A percentile compares a stretch with the other conserved stretches of the same genome.
Conservation (phyloP, 2,329 filamentous ascomycete genomes). For the Colletotrichum scovillei region DNA sequence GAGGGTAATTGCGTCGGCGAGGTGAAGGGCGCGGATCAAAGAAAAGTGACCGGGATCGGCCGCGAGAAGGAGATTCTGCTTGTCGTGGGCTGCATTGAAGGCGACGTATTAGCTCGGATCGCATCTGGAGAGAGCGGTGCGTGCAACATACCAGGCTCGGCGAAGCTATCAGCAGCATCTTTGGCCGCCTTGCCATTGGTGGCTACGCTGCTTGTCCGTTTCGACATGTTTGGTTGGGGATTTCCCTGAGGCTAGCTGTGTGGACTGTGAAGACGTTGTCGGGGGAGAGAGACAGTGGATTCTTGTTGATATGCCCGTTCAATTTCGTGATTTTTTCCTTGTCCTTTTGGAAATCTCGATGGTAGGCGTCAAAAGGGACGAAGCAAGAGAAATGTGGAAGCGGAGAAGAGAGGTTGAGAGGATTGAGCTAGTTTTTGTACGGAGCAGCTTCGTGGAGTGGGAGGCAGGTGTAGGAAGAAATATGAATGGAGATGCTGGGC, state of each 20-base stretch:
- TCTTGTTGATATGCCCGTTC: neutral
- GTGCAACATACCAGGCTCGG: constrained; percentile 48
- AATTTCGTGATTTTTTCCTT: neutral
- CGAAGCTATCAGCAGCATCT: constrained; percentile 39
- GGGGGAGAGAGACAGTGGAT: neutral
- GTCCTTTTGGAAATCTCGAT: neutral
- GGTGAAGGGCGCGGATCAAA: constrained; percentile 75
- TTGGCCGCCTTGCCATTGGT: constrained; percentile 58
- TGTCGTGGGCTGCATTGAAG: constrained; percentile 68
- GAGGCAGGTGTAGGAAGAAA: constrained; percentile 2
- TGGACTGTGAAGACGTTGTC: neutral
- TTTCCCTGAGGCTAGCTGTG: neutral
- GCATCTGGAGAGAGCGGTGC: neutral
- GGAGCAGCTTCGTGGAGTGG: constrained; percentile 8
- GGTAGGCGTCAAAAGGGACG: neutral
- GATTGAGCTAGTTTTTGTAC: constrained; percentile 19
- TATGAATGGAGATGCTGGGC: neutral
- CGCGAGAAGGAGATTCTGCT: constrained; percentile 80
- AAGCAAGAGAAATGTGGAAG: neutral
- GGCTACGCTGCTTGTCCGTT: constrained; percentile 63
- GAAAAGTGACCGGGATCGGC: constrained; percentile 80
- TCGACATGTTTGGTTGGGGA: constrained; percentile 65
- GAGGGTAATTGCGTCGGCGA: constrained; percentile 87
- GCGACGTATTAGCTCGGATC: neutral
- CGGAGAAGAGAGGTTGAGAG: constrained; percentile 5